phyloP scores from a whole-genome alignment of 169 alveolate genomes.

The Ichthyophthirius multifiliis region DNA sequence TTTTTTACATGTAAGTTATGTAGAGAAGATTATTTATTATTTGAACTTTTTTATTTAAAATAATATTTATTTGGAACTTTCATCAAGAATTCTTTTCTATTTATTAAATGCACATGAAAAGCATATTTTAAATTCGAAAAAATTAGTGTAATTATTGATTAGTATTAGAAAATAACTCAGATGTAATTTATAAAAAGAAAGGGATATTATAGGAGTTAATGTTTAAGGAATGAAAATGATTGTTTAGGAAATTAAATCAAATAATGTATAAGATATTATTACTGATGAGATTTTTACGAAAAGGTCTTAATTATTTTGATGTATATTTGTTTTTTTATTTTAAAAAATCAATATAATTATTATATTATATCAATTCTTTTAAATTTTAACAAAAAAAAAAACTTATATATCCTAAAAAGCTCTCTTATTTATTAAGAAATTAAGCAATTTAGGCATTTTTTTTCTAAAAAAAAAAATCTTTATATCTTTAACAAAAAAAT shows the following conservation, averaged over 20 bases:
- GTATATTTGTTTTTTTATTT: too few relatives aligned
- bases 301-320: background rate
- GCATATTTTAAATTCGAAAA: conserved; percentile 53
- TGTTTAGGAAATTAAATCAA: conserved; percentile 32
- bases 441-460: too few relatives aligned
- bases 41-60: conserved; percentile 65
- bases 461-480: too few relatives aligned
- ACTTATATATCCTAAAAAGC: too few relatives aligned
- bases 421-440: too few relatives aligned
- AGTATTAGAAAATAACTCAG: conserved; percentile 51
- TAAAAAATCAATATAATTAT: too few relatives aligned
- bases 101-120: conserved; percentile 47
- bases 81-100: conserved; percentile 55
- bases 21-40: conserved; percentile 57
- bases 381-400: too few relatives aligned
- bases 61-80: conserved; percentile 67
- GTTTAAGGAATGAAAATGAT: conserved; percentile 50
- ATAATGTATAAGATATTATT: background rate
- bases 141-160: conserved; percentile 41
- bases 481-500: too few relatives aligned
- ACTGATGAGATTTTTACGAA: conserved; percentile 9
- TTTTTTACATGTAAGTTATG: conserved; percentile 56
- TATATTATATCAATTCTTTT: too few relatives aligned
- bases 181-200: conserved; percentile 38
- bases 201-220: conserved; percentile 60